Conservation (phyloP, 768 basidiomycete species). For the Trametes gibbosa region DNA sequence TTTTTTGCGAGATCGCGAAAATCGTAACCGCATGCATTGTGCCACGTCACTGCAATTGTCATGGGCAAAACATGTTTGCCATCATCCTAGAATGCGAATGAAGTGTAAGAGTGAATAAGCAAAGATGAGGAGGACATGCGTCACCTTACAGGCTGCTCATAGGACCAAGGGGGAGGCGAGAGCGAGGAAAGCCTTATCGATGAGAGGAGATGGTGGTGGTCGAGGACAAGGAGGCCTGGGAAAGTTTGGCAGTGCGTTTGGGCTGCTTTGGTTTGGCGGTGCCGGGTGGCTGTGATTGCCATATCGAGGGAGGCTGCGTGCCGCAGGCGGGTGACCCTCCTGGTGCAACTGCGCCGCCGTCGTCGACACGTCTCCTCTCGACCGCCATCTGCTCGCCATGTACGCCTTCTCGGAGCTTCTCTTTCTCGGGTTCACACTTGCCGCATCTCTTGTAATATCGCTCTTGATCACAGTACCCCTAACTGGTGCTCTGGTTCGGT, state of each 20-base stretch:
- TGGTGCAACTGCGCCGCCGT: not conserved
- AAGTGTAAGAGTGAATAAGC: not conserved
- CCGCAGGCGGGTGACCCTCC: not conserved
- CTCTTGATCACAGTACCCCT: slow-evolving; percentile 52
- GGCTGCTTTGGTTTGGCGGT: slow-evolving; percentile 19
- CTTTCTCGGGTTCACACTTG: slow-evolving; percentile 39
- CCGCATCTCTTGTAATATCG: slow-evolving; percentile 55
- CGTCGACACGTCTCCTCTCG: slow-evolving; percentile 3
- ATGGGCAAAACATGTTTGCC: too few relatives aligned
- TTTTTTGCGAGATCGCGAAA: too few relatives aligned
- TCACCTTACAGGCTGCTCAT: too few relatives aligned
- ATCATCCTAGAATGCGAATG: not conserved
- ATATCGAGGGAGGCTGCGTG: not conserved
- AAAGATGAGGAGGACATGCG: too few relatives aligned
- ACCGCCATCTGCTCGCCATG: slow-evolving; percentile 21
- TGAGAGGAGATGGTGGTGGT: slow-evolving; percentile 29
- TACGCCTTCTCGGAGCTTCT: slow-evolving; percentile 27
- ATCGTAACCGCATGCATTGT: too few relatives aligned
- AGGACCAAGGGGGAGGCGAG: too few relatives aligned
- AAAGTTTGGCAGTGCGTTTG: slow-evolving; percentile 18
- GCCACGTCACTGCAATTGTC: too few relatives aligned
- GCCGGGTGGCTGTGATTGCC: slow-evolving; percentile 18
- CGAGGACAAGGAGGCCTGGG: slow-evolving; percentile 24
- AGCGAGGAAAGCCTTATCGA: slow-evolving; percentile 6
- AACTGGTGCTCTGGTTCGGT: slow-evolving; percentile 64